phyloP scores from a whole-genome alignment of 73 alveolate species.

The Tetrahymena borealis region DNA sequence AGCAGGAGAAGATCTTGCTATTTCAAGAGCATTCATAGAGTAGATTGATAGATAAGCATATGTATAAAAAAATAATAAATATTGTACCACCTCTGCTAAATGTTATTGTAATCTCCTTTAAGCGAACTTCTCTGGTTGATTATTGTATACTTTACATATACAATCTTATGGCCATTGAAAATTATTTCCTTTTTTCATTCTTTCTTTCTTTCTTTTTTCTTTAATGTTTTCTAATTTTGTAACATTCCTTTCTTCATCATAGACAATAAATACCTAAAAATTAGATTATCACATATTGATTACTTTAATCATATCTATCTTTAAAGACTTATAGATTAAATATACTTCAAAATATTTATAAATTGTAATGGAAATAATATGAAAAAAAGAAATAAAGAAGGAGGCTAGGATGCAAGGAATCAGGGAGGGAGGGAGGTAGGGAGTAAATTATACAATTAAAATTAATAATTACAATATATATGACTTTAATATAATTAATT shows the following conservation, averaged over 20 bases:
- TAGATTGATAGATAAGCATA: background rate
- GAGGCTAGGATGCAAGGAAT: too few relatives aligned
- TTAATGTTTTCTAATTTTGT: background rate
- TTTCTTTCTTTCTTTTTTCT: background rate
- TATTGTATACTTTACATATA: background rate
- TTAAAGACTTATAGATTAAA: too few relatives aligned
- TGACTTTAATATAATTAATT: background rate
- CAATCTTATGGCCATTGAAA: background rate
- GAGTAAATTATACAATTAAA: too few relatives aligned
- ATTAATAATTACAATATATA: too few relatives aligned
- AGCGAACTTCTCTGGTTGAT: conserved; percentile 3
- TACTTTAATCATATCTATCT: too few relatives aligned
- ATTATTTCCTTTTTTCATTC: background rate
- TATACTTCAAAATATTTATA: too few relatives aligned
- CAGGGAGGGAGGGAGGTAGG: too few relatives aligned
- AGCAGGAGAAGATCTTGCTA: background rate
- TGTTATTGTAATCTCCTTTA: background rate
- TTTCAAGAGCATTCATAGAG: background rate
- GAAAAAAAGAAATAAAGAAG: too few relatives aligned
- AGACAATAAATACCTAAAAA: too few relatives aligned
- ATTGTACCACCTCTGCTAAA: background rate
- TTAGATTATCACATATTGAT: too few relatives aligned
- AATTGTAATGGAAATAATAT: too few relatives aligned
- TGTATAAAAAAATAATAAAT: background rate
- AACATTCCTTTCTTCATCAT: background rate